Conservation (phyloP, 2,329 filamentous ascomycete genomes). For the Dothidotthia symphoricarpi region DNA sequence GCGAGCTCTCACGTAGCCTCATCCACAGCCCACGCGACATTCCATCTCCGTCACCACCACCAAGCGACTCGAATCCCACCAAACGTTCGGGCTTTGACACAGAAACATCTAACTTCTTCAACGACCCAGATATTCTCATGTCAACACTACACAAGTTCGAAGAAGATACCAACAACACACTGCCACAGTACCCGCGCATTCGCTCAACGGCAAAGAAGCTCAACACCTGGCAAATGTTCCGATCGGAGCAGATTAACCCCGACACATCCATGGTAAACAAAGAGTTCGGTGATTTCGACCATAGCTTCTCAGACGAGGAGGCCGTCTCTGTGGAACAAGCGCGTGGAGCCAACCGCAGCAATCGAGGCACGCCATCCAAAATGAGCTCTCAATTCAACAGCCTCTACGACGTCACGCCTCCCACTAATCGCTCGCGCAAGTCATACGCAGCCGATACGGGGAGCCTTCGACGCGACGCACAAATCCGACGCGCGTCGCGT, state of each 20-base stretch:
- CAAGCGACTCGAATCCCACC: slow-evolving; percentile 40
- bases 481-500: slow-evolving; percentile 46
- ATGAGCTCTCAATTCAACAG: slow-evolving; percentile 54
- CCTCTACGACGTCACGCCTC: slow-evolving; percentile 50
- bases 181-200: slow-evolving; percentile 35
- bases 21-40: slow-evolving; percentile 36
- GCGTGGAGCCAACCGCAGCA: slow-evolving; percentile 49
- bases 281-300: slow-evolving; percentile 44
- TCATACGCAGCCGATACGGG: slow-evolving; percentile 34
- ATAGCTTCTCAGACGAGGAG: slow-evolving; percentile 45
- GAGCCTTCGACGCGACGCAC: slow-evolving; percentile 47
- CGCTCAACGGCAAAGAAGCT: slow-evolving; percentile 42
- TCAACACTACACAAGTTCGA: slow-evolving; percentile 42
- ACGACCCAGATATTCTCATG: slow-evolving; percentile 39
- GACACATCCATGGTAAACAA: slow-evolving; percentile 43
- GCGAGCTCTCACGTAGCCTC: slow-evolving; percentile 39
- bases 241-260: slow-evolving; percentile 34
- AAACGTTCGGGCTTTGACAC: slow-evolving; percentile 31
- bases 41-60: slow-evolving; percentile 29
- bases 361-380: slow-evolving; percentile 40
- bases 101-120: slow-evolving; percentile 29
- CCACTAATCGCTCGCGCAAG: slow-evolving; percentile 38
- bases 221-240: slow-evolving; percentile 38
- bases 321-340: slow-evolving; percentile 58
- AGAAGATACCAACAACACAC: slow-evolving; percentile 38